These are phyloP conservation scores for Teratosphaeria gauchensis DNA, from an alignment of 2,329 filamentous ascomycete species.

Conservation along the genomic window DNA sequence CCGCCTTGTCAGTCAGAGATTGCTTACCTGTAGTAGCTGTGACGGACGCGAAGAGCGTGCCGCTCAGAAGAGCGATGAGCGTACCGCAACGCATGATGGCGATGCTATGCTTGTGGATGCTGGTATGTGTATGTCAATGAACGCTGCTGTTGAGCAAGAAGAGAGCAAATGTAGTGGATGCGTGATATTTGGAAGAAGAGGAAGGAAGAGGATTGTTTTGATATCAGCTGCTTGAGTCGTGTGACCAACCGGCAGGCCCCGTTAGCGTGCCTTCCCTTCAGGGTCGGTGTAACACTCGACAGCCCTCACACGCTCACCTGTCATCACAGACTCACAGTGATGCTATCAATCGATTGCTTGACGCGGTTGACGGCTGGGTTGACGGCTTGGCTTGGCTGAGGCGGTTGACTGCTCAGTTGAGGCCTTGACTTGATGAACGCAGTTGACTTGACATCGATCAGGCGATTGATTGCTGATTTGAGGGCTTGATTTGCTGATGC, in stretches of 20 bases:
- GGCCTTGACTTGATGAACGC: neutral
- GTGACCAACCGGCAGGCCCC: neutral
- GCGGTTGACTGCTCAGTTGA: neutral
- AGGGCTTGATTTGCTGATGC: neutral
- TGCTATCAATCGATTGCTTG: neutral
- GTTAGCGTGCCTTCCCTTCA: neutral
- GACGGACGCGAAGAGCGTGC: neutral
- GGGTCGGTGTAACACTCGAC: neutral
- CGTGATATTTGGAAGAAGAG: neutral
- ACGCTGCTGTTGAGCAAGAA: neutral
- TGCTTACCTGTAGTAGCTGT: neutral
- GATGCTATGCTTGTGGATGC: neutral
- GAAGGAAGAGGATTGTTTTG: neutral
- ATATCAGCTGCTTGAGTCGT: neutral
- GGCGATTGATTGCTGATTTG: neutral
- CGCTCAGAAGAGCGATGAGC: neutral
- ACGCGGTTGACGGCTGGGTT: neutral
- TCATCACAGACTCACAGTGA: no score
- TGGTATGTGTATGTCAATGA: neutral
- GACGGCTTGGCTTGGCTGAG: neutral
- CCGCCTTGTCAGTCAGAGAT: neutral
- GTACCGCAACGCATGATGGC: neutral
- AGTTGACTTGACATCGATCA: neutral
- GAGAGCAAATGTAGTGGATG: neutral
- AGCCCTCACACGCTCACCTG: neutral